Base-by-base conservation (phyloP, 495 filamentous ascomycete species). In the Talaromyces nanjingensis region DNA sequence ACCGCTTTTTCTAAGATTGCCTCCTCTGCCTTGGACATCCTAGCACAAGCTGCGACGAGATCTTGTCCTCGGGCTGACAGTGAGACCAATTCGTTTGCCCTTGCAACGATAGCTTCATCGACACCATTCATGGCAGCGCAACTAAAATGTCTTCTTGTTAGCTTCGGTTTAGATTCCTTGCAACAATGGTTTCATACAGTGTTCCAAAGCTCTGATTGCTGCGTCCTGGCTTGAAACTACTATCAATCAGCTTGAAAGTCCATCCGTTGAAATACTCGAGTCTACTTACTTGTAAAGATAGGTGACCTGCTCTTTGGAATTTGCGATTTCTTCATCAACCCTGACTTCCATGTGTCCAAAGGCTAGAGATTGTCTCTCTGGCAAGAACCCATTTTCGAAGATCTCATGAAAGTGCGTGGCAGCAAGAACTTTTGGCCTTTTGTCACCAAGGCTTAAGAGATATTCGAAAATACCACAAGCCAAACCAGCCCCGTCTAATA, bases 391-490 rank as follows among this genome's bases (percentile, higher is more conserved):
- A 65, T 84, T 82, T 62, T 94, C 89, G 60, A 97, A 93, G 18
- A 97, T 89, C 68, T 98, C 93, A 72, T 97, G 92, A 66, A 96
- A 97, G 70, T 98, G 96, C 0, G 96, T 98, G 5, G 92, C 90
- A 31, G 81, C 91, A 24, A 97, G 79, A 42, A 97, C 87, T 72
- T 91, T 96, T 0, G 96, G 92, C 47, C 85, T 72, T n/a, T 88
- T 79, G 3, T 74, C 63, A 2, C 79, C 86, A 5, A 83, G 67
- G 42, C 74, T 77, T 3, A 94, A 78, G 27, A 97, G 84, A 72
- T 96, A 80, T 66, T 90, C 83, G 42, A 97, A 86, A 6, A 94
- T 86, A 6, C 91, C 91, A 61, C 86, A 88, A 57, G 91, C 87
- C n/a, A 98, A 77, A 0, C 91, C 96, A 4, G 92, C 89, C 22